These are phyloP conservation scores for Ambrosia hybrid DNA, from an alignment of 140 eudicot genomes.

Conservation along the genomic window DNA sequence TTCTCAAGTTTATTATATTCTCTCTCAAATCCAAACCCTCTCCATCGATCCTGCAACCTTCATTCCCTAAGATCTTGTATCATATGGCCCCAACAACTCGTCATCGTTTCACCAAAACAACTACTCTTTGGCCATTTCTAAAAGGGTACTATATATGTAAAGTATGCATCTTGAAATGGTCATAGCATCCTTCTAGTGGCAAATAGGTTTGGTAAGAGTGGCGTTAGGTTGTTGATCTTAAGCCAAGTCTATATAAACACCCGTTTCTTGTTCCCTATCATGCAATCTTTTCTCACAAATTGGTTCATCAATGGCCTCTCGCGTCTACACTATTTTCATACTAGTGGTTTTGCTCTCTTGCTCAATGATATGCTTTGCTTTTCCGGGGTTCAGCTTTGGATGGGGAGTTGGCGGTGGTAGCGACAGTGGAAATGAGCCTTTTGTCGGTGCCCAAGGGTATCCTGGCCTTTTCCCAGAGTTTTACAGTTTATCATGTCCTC, in stretches of 20 bases:
- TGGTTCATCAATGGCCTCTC: slow-evolving; percentile 6
- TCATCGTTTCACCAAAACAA: neutral
- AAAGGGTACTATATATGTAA: slow-evolving; percentile 1
- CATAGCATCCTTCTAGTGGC: neutral
- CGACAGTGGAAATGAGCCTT: neutral
- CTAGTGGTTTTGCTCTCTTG: neutral
- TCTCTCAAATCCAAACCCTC: no score
- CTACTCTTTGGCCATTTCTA: slow-evolving; percentile 14
- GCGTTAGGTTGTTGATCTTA: neutral
- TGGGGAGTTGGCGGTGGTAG: slow-evolving; percentile 6
- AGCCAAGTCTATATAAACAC: slow-evolving; percentile 11
- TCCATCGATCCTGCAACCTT: no score
- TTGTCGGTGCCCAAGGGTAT: slow-evolving; percentile 29
- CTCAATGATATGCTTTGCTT: slow-evolving; percentile 3
- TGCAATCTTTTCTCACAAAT: slow-evolving; percentile 6
- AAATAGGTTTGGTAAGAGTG: neutral
- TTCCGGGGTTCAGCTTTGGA: slow-evolving; percentile 13
- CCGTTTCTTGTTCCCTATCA: neutral
- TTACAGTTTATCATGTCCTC: slow-evolving; percentile 65
- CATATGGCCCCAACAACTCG: neutral
- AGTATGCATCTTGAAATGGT: slow-evolving; percentile 13
- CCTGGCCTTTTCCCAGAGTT: slow-evolving; percentile 50
- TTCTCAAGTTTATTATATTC: no score
- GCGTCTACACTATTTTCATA: neutral
- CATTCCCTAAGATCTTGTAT: neutral